Evolutionary conservation across 345 rosid genomes (phyloP).

Genomic region (Camelina neglecta): DNA sequence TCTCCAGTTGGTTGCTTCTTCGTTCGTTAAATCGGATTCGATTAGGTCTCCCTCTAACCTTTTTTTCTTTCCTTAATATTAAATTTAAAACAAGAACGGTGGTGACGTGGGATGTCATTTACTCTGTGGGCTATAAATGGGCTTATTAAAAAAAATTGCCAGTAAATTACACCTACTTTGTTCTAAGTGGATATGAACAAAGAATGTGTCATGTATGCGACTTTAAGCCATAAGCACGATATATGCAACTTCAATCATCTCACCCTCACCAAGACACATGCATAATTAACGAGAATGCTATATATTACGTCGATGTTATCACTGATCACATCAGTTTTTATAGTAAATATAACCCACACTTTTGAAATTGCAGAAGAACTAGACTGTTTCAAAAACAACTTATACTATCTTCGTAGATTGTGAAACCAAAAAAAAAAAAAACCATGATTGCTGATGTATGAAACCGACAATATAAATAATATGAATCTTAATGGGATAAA

Average conservation of each 20-base stretch:
- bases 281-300: background rate
- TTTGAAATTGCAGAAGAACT: background rate
- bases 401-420: background rate
- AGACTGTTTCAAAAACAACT: background rate
- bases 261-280: too few relatives aligned
- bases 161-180: background rate
- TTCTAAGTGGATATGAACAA: too few relatives aligned
- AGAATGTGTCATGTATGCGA: too few relatives aligned
- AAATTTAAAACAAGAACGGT: background rate
- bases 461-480: too few relatives aligned
- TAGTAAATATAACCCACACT: background rate
- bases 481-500: too few relatives aligned
- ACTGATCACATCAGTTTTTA: background rate
- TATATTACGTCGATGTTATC: background rate
- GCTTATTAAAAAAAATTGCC: background rate
- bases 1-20: slow-evolving; percentile 10
- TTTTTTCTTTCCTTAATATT: background rate
- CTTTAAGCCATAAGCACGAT: too few relatives aligned
- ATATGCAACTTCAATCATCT: too few relatives aligned
- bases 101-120: slow-evolving; percentile 19
- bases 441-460: too few relatives aligned
- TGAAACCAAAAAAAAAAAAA: background rate
- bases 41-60: background rate
- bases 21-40: background rate
- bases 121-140: background rate